A percentile compares a stretch with the other conserved stretches of the same genome.
Evolutionary conservation across 768 basidiomycete genomes (phyloP).

Genomic region (Suillus paluster): DNA sequence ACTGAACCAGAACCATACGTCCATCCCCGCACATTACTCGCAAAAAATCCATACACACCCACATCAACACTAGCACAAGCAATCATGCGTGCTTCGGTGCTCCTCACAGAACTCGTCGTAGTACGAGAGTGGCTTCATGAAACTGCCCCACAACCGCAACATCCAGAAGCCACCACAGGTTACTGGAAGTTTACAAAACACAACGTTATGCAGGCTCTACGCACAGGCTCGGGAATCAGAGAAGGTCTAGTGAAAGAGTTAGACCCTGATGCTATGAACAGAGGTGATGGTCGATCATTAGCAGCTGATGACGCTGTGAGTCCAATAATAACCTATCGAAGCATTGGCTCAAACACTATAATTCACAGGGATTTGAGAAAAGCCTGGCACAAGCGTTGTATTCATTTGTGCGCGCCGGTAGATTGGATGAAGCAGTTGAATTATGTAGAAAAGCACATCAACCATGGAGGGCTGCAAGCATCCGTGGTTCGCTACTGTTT

Average conservation of each 20-base stretch:
- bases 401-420: constrained; percentile 82
- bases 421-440: constrained; percentile 82
- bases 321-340: constrained; percentile 6
- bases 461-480: constrained; percentile 90
- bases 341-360: background rate
- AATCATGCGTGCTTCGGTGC: constrained; percentile 67
- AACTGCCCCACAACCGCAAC: constrained; percentile 60
- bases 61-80: constrained; percentile 75
- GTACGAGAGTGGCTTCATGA: constrained; percentile 92
- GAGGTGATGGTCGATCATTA: constrained; percentile 59
- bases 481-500: constrained; percentile 83
- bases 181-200: constrained; percentile 88
- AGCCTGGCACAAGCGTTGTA: constrained; percentile 78
- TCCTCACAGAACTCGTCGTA: constrained; percentile 76
- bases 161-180: constrained; percentile 76
- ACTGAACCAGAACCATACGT: constrained; percentile 52
- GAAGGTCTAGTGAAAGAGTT: constrained; percentile 65
- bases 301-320: constrained; percentile 82
- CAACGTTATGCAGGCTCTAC: constrained; percentile 64
- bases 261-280: constrained; percentile 80
- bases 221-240: constrained; percentile 49
- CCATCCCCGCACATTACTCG: constrained; percentile 58
- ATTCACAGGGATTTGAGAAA: constrained; percentile 75
- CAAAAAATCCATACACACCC: constrained; percentile 82
- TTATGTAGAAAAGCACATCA: constrained; percentile 83